These are phyloP conservation scores for Aspergillus conjunctus DNA, from an alignment of 495 filamentous ascomycete genomes.

Conservation along the genomic window DNA sequence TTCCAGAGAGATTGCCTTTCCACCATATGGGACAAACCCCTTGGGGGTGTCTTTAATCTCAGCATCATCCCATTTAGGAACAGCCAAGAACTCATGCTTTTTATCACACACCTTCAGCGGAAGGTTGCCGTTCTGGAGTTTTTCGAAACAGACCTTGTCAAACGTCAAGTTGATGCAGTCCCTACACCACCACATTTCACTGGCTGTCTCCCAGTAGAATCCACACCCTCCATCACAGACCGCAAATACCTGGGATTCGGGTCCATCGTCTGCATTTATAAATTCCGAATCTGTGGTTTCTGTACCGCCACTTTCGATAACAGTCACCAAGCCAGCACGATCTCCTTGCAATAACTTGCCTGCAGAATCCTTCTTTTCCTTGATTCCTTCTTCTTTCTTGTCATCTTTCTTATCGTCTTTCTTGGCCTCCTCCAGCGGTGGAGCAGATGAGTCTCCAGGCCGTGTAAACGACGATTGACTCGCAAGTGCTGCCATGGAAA, in stretches of 20 bases:
- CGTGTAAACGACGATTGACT: conserved; percentile 12
- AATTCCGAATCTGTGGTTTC: conserved; percentile 5
- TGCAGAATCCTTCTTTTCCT: conserved; percentile 11
- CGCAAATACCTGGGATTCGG: conserved; percentile 16
- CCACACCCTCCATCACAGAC: conserved; percentile 32
- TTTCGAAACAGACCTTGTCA: conserved; percentile 32
- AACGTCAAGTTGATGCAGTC: conserved; percentile 38
- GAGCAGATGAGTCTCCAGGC: not conserved
- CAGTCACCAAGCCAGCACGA: not conserved
- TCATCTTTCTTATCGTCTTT: conserved; percentile 1
- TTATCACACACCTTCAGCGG: conserved; percentile 35
- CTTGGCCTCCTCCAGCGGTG: conserved; percentile 7
- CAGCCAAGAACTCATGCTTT: conserved; percentile 38
- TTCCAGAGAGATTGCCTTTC: conserved; percentile 36
- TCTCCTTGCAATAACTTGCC: conserved; percentile 1
- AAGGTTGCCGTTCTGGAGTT: conserved; percentile 31
- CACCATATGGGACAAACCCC: conserved; percentile 34
- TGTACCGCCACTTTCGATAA: not conserved
- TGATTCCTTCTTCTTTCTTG: not conserved
- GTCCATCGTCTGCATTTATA: not conserved
- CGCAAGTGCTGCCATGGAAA: conserved; percentile 24
- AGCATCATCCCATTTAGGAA: conserved; percentile 37
- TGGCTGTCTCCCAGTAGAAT: conserved; percentile 25
- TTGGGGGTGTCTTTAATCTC: conserved; percentile 20
- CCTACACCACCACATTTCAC: conserved; percentile 40